These are phyloP conservation scores for Dichotomopilus funicola DNA, from an alignment of 2,329 filamentous ascomycete genomes.

Conservation along the genomic window DNA sequence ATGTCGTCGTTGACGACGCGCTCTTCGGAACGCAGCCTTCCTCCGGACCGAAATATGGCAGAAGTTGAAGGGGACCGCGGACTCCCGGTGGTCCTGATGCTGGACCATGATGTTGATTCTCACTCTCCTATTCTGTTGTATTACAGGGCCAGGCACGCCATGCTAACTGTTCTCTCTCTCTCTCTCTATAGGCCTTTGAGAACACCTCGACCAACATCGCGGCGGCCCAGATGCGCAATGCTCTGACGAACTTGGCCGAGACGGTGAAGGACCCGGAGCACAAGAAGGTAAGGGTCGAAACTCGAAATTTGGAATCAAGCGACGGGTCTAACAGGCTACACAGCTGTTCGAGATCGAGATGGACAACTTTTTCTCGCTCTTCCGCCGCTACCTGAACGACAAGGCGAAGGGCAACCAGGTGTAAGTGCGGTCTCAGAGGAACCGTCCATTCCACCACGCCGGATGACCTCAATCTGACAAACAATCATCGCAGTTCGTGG, in stretches of 20 bases:
- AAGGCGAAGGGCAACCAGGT: conserved; percentile 95
- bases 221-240: conserved; percentile 98
- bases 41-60: not conserved
- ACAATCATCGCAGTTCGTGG: conserved; percentile 63
- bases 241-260: conserved; percentile 86
- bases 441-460: too few relatives aligned
- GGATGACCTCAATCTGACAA: too few relatives aligned
- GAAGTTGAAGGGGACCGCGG: not conserved
- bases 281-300: conserved; percentile 61
- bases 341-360: conserved; percentile 97
- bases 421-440: conserved; percentile 36
- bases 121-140: not conserved
- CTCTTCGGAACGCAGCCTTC: too few relatives aligned
- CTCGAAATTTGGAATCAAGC: not conserved
- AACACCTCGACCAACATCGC: conserved; percentile 98
- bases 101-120: conserved; percentile 6
- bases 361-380: conserved; percentile 99
- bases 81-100: not conserved
- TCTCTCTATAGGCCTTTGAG: conserved; percentile 76
- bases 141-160: too few relatives aligned
- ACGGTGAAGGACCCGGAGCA: conserved; percentile 73
- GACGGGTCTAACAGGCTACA: conserved; percentile 16
- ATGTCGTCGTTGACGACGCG: too few relatives aligned
- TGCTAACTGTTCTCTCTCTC: not conserved
- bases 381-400: conserved; percentile 96